Percentiles rank a stretch among this genome's conserved stretches.
These are phyloP conservation scores for Marasmius oreades DNA, from an alignment of 1,284 basidiomycete species.

Conservation along the genomic window DNA sequence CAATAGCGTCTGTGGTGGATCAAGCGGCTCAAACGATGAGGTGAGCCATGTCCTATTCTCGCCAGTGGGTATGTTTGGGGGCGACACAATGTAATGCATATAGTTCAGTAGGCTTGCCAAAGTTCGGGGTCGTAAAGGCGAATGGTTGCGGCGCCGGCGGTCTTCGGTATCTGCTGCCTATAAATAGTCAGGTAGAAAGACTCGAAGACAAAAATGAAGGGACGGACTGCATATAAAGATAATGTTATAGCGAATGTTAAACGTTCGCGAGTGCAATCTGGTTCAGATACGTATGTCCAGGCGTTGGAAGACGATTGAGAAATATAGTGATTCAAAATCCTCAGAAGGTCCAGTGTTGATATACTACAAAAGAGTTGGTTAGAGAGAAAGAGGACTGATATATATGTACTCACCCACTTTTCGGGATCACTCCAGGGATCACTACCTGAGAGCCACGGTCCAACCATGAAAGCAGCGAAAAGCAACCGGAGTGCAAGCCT, in stretches of 20 bases:
- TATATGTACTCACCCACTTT: background rate
- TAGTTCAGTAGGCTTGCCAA: slow-evolving; percentile 41
- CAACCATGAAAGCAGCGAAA: slow-evolving; percentile 53
- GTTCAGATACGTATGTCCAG: slow-evolving; percentile 13
- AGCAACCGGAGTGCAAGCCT: slow-evolving; percentile 52
- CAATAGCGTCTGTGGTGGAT: slow-evolving; percentile 45
- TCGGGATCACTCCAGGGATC: slow-evolving; percentile 17
- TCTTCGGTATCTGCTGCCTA: slow-evolving; percentile 15
- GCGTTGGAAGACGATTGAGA: slow-evolving; percentile 13
- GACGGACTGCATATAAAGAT: slow-evolving; percentile 50
- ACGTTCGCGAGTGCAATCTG: slow-evolving; percentile 32
- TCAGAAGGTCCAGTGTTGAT: slow-evolving; percentile 10
- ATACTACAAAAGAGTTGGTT: background rate
- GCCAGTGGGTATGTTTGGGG: slow-evolving; percentile 14
- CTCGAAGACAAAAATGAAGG: background rate
- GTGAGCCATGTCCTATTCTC: slow-evolving; percentile 13
- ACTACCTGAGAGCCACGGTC: slow-evolving; percentile 32
- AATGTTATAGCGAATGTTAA: slow-evolving; percentile 48
- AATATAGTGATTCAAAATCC: slow-evolving; percentile 19
- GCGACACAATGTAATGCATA: slow-evolving; percentile 37
- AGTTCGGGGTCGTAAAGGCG: slow-evolving; percentile 44
- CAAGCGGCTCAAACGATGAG: slow-evolving; percentile 30
- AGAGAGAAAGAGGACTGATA: background rate
- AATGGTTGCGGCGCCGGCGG: background rate
- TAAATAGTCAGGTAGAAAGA: background rate